A percentile compares a stretch with the other conserved stretches of the same genome.
Evolutionary conservation across 305 asterid species (phyloP).

Genomic region (Vinca major): DNA sequence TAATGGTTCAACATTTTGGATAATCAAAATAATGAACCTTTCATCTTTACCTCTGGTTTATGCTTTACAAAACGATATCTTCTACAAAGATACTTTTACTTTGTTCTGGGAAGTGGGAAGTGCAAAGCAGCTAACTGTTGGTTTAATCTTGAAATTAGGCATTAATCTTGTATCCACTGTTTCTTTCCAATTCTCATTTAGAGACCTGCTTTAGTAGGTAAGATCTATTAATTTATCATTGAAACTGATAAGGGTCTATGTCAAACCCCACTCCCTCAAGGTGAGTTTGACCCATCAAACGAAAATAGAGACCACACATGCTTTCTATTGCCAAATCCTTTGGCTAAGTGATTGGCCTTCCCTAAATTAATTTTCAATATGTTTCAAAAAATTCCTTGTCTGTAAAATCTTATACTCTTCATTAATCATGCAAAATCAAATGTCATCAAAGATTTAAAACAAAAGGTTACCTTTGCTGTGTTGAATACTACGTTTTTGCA

Average conservation of each 20-base stretch:
- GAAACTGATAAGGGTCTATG: background rate
- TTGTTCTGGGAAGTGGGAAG: background rate
- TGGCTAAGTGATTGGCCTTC: background rate
- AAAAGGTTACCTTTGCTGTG: slow-evolving; percentile 64
- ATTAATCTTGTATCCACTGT: background rate
- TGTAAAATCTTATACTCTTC: background rate
- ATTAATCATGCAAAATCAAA: background rate
- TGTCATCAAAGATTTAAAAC: slow-evolving; percentile 7
- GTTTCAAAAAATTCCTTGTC: background rate
- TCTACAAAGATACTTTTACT: background rate
- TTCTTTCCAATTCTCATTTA: background rate
- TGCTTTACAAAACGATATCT: background rate
- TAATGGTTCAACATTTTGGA: background rate
- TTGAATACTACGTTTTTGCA: slow-evolving; percentile 79
- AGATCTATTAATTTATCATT: background rate
- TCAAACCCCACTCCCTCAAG: background rate
- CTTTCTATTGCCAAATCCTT: background rate
- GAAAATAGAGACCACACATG: too few species aligned
- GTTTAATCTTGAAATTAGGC: background rate
- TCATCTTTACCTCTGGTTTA: background rate
- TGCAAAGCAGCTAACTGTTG: background rate
- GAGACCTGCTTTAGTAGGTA: background rate
- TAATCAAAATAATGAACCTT: background rate
- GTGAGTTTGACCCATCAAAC: background rate
- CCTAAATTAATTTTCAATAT: background rate